Conservation (phyloP, 306 rosid genomes). For the Carpinus fangiana region DNA sequence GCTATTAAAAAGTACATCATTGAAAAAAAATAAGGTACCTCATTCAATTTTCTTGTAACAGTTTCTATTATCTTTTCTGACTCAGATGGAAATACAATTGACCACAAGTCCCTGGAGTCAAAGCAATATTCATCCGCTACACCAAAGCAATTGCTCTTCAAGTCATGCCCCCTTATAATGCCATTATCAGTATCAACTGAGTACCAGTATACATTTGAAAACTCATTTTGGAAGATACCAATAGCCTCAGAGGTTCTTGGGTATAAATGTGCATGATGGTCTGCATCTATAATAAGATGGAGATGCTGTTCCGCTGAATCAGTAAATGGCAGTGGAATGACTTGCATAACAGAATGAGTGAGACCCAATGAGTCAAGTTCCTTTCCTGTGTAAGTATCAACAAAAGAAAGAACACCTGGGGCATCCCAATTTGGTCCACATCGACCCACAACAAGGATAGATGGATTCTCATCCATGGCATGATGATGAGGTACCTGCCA, state of each 20-base stretch:
- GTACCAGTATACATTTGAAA: conserved; percentile 90
- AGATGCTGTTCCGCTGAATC: conserved; percentile 91
- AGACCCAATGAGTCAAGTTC: conserved; percentile 58
- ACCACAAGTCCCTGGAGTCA: conserved; percentile 79
- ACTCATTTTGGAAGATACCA: conserved; percentile 62
- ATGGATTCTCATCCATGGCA: conserved; percentile 92
- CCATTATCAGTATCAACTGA: conserved; percentile 77
- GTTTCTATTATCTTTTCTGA: conserved; percentile 88
- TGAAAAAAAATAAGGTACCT: conserved; percentile 43
- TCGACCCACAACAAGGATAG: conserved; percentile 74
- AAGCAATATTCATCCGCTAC: conserved; percentile 70
- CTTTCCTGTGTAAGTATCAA: conserved; percentile 79
- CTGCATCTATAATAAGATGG: conserved; percentile 69
- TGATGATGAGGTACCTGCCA: conserved; percentile 99
- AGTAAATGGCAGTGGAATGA: conserved; percentile 81
- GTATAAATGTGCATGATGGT: conserved; percentile 67
- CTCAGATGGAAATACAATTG: conserved; percentile 82
- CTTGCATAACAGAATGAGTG: conserved; percentile 60
- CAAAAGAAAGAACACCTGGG: conserved; percentile 73
- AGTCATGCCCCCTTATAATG: conserved; percentile 78
- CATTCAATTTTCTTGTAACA: conserved; percentile 67
- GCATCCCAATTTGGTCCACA: conserved; percentile 67
- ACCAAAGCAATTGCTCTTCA: conserved; percentile 61
- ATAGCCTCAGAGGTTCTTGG: conserved; percentile 86
- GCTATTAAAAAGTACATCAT: neutral